Percentiles rank a stretch among this genome's conserved stretches.
phyloP scores from a whole-genome alignment of 176 grass and related monocot genomes.

The Paspalum notatum region DNA sequence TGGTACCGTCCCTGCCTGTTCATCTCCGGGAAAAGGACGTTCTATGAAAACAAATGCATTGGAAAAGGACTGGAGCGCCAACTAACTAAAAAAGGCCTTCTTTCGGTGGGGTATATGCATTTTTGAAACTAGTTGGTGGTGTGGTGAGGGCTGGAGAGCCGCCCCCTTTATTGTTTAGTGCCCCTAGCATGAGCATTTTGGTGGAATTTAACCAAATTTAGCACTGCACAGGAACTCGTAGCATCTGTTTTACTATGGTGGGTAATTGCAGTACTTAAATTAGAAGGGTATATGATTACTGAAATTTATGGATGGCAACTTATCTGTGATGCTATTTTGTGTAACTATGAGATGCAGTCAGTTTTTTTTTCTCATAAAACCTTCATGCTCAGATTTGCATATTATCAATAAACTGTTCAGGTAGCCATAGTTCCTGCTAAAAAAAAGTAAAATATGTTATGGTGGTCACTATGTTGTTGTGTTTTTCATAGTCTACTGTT shows the following conservation, averaged over 20 bases:
- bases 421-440: neutral
- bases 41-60: neutral
- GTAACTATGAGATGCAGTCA: neutral
- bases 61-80: slow-evolving; percentile 18
- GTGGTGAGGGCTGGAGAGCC: neutral
- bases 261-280: neutral
- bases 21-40: neutral
- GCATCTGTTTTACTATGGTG: neutral
- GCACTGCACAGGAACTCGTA: neutral
- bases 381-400: no score
- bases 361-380: neutral
- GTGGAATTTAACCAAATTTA: neutral
- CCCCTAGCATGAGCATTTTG: neutral
- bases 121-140: neutral
- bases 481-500: neutral
- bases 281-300: neutral
- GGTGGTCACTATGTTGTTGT: neutral
- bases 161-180: neutral
- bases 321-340: neutral
- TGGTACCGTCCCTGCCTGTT: slow-evolving; percentile 1
- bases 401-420: neutral
- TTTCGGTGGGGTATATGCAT: neutral
- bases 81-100: slow-evolving; percentile 35
- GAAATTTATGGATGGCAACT: neutral
- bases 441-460: neutral